Base-by-base conservation (phyloP, 441 rosid genomes). In the Aleurites moluccanus region DNA sequence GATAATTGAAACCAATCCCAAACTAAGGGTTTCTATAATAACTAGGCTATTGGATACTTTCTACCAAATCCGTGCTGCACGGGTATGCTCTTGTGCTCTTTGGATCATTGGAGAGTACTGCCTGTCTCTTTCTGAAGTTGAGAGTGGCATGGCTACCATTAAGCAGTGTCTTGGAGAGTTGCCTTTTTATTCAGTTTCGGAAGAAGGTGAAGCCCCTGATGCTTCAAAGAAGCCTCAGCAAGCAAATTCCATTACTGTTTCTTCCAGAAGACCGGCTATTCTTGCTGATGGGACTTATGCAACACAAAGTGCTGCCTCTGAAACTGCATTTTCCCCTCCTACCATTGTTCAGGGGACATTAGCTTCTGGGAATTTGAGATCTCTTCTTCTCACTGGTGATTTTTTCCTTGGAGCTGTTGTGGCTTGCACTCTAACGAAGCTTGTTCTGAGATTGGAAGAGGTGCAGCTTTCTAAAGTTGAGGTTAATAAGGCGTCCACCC, bases 41-140 rank as follows among this genome's bases (percentile, higher is more conserved):
- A 91, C 89, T 60, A 86, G 98, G 80, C 85, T 93, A 49, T 78
- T 93, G 86, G 97, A 91, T 76, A 90, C 93, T 27, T 93, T 91
- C 83, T 90, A 91, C 83, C 97, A 91, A 87, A 93, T 93, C 64
- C 86, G 96, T 56, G 98, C 97, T 27, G 93, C 96, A 53, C 83
- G 92, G 82, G 97, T 91, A 21, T 91, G 94, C 78, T 86, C 96
- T 23, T 86, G 92, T 70, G 96, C 98, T 23, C 97, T 93, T 67
- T 93, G 98, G 98, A 92, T 93, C 78, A 86, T 92, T 79, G 98
- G 97, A 59, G 98, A 93, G 77, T 93, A 92, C 77, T 92, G 98
- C 75, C 86, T 89, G 38, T 89, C 96, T 64, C 96, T 92, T 50
- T 89, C 96, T 63, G 97, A 92, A 86, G 96, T 93, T 79, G 91